Evolutionary conservation across 345 rosid genomes (phyloP).

Genomic region (Moricandia arvensis): DNA sequence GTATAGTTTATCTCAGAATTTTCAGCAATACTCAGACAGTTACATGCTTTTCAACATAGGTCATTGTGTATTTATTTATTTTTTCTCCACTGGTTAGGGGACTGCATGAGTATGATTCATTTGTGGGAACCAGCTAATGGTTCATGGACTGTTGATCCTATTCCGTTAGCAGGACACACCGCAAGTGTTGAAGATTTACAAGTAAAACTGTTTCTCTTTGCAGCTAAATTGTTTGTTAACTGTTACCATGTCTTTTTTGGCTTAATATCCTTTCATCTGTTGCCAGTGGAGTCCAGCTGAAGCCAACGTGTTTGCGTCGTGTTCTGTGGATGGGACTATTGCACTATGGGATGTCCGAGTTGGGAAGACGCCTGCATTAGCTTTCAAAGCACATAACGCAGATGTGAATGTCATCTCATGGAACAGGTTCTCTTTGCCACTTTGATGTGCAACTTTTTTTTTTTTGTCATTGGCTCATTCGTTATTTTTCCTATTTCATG

Average conservation of each 20-base stretch:
- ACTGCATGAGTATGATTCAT: conserved; percentile 78
- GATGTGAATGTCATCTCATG: conserved; percentile 97
- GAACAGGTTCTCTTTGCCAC: conserved; percentile 62
- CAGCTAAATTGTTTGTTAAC: background rate
- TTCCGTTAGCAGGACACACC: conserved; percentile 73
- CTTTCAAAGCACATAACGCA: conserved; percentile 83
- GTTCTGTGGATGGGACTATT: conserved; percentile 78
- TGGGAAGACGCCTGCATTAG: conserved; percentile 62
- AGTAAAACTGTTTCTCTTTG: conserved; percentile 35
- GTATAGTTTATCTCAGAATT: conserved; percentile 38
- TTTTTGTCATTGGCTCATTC: too few relatives aligned
- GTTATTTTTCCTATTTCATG: background rate
- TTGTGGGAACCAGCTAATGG: conserved; percentile 85
- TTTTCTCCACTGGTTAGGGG: conserved; percentile 48
- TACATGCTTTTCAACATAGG: background rate
- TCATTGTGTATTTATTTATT: background rate
- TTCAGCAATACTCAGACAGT: background rate
- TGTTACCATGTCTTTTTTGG: background rate
- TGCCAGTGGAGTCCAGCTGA: conserved; percentile 98
- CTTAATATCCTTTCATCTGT: conserved; percentile 5
- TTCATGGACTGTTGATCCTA: conserved; percentile 76
- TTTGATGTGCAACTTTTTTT: background rate
- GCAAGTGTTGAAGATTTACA: conserved; percentile 95
- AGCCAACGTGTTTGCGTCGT: conserved; percentile 72
- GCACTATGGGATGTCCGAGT: conserved; percentile 86